Evolutionary conservation across 495 filamentous ascomycete genomes (phyloP).

Genomic region (Podospora tetraspora): DNA sequence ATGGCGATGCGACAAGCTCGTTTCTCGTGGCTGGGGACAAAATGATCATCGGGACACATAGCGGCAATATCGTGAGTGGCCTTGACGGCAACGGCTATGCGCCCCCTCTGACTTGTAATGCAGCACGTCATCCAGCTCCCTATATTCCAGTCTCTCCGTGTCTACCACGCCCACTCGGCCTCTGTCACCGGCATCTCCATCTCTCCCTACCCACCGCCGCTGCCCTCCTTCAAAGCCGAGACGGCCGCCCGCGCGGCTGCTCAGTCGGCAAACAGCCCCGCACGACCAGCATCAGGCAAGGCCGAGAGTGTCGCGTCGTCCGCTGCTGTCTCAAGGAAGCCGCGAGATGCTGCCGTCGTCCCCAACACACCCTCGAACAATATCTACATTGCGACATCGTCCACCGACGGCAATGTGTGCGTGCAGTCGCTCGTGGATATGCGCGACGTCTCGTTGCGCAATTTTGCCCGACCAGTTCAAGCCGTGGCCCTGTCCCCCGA

Average conservation of each 20-base stretch:
- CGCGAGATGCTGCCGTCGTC: slow-evolving; percentile 45
- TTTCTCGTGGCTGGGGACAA: slow-evolving; percentile 91
- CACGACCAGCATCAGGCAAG: slow-evolving; percentile 34
- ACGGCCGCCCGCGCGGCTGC: slow-evolving; percentile 42
- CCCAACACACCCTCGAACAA: slow-evolving; percentile 73
- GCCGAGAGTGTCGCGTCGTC: slow-evolving; percentile 49
- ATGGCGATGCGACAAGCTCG: slow-evolving; percentile 88
- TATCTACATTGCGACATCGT: slow-evolving; percentile 88
- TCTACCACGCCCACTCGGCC: slow-evolving; percentile 87
- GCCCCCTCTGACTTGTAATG: slow-evolving; percentile 18
- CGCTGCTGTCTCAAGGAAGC: slow-evolving; percentile 43
- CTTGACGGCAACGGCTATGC: not conserved
- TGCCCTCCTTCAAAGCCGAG: slow-evolving; percentile 54
- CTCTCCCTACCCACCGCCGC: slow-evolving; percentile 79
- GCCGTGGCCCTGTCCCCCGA: slow-evolving; percentile 88
- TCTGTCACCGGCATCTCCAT: slow-evolving; percentile 85
- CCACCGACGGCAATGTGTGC: slow-evolving; percentile 92
- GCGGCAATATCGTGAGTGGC: slow-evolving; percentile 81
- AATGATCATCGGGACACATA: slow-evolving; percentile 95
- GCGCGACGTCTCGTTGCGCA: slow-evolving; percentile 78
- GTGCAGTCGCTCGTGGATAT: slow-evolving; percentile 69
- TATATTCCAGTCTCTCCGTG: slow-evolving; percentile 67
- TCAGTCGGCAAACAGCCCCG: slow-evolving; percentile 36
- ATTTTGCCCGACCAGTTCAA: slow-evolving; percentile 88
- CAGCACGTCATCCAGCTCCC: slow-evolving; percentile 85